Base-by-base conservation (phyloP, 345 rosid species). In the Hibiscus trionum region DNA sequence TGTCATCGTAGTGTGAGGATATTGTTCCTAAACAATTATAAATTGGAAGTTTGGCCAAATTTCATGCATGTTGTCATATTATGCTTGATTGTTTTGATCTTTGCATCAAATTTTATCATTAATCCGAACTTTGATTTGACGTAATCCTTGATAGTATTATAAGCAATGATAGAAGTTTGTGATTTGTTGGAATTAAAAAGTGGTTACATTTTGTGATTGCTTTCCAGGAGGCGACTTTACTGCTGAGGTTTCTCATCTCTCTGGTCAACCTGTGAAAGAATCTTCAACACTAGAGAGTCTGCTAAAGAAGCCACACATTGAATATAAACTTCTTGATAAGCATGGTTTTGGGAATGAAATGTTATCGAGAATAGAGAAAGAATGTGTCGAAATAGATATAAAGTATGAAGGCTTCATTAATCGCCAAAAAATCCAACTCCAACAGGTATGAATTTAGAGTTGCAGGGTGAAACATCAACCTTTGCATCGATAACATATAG, bases 381-480 rank as follows among this genome's bases (percentile, higher is more conserved):
- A 88, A 66, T 89, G 98, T 74, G 91, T 91, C 7, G 98, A 91
- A 86, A 88, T 89, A 47, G 98, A 93, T 83, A 87, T 91, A 72
- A 94, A 91, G 81, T 91, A 94, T 0, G 95, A 94, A 82, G 98
- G 97, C 65, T 94, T 94, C 86, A 91, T 94, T 83, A 33, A 79
- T 69, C 97, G 97, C 72, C 96, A 94, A 76, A 86, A 82, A 77
- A 82, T 59, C 74, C 97, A 94, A 72, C 88, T 94, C 26, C 88
- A 88, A 70, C 96, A 94, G 95, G 98, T 91, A 24, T 72, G 76
- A 50, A 73, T 7, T 68, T 74, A 70, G 44, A 14, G 47, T 74
- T 49, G 14, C 53, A 8, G 21, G 11, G 19, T 15, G 42, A 67
- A 47, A 47, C 58, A 47, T 27, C 39, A 26, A 5, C 24, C 11